Evolutionary conservation across 2,329 filamentous ascomycete species (phyloP), one percentile per base, ranked within the genome.

Genomic region (Trichophyton benhamiae): DNA sequence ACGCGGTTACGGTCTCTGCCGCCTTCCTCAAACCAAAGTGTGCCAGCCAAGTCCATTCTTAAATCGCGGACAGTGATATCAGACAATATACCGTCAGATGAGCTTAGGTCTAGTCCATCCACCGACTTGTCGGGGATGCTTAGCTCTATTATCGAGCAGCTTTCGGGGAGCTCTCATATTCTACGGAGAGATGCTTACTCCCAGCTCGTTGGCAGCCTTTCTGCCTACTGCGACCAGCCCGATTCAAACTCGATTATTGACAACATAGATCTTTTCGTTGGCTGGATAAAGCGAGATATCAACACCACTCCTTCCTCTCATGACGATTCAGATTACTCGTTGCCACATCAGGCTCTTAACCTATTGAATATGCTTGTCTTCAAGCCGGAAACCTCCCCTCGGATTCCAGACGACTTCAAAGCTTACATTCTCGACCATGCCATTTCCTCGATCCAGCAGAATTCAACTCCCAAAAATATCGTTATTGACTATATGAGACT

Each of bases 221-320:
- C 89, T 71, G 82, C 87, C 4, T 96, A 92, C 62, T 89, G 91
- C 64, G 88, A 89, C 66, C 76, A 95, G 13, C 91, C 91, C 0
- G 87, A 94, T 66, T 78, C 84, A 41, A 83, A 87, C 61, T 85
- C 85, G 9, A 78, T 95, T 60, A 82, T 84, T 62, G 82, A 83
- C 58, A 95, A 94, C 72, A 87, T 96, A 79, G 80, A 82, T 9
- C 75, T 89, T 2, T 81, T 97, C 62, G 84, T 84, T 66, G 87
- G 90, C 63, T 96, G 91, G 70, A 89, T 97, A 61, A 85, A 87
- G 68, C 83, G 91, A 63, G 94, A 99, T 70, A 79, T 96, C 25
- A 82, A 80, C 5, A 80, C 84, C 9, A 85, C 83, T 79, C 81
- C 41, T 71, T 79, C 4, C 76, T 80, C 62, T 81, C 83, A 58